phyloP scores from a whole-genome alignment of 768 basidiomycete species.

The Boletus edulis region DNA sequence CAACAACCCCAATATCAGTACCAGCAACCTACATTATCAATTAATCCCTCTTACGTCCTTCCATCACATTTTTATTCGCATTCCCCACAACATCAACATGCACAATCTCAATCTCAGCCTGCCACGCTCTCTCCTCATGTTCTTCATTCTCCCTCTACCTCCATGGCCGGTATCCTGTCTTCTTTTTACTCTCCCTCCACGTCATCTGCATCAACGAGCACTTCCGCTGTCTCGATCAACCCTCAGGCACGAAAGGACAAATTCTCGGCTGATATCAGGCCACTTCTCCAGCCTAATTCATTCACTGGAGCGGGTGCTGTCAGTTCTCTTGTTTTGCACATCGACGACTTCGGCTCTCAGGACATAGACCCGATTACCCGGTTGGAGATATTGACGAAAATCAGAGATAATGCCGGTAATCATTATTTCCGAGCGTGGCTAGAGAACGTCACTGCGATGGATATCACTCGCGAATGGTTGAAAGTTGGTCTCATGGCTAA shows the following conservation, averaged over 20 bases:
- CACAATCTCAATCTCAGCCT: conserved; percentile 40
- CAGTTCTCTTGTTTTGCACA: conserved; percentile 51
- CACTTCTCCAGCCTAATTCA: conserved; percentile 53
- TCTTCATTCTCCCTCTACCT: conserved; percentile 54
- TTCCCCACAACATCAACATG: conserved; percentile 27
- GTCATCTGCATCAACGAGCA: conserved; percentile 27
- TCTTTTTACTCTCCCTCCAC: conserved; percentile 39
- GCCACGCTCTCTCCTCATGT: conserved; percentile 69
- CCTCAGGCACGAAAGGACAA: conserved; percentile 55
- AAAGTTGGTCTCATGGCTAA: conserved; percentile 63
- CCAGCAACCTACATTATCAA: conserved; percentile 40
- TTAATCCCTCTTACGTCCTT: conserved; percentile 42
- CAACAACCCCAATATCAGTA: conserved; percentile 39
- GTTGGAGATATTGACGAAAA: conserved; percentile 74
- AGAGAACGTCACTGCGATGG: conserved; percentile 72
- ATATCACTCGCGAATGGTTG: conserved; percentile 79
- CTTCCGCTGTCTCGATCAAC: conserved; percentile 33
- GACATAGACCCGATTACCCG: conserved; percentile 68
- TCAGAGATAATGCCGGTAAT: conserved; percentile 80
- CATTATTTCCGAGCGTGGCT: conserved; percentile 88
- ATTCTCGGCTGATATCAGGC: conserved; percentile 51
- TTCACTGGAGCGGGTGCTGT: conserved; percentile 75
- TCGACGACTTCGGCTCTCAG: conserved; percentile 57
- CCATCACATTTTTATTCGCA: conserved; percentile 38
- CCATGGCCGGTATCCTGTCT: conserved; percentile 33